These are phyloP conservation scores for Hibiscus syriacus DNA, from an alignment of 345 rosid species.

Conservation along the genomic window DNA sequence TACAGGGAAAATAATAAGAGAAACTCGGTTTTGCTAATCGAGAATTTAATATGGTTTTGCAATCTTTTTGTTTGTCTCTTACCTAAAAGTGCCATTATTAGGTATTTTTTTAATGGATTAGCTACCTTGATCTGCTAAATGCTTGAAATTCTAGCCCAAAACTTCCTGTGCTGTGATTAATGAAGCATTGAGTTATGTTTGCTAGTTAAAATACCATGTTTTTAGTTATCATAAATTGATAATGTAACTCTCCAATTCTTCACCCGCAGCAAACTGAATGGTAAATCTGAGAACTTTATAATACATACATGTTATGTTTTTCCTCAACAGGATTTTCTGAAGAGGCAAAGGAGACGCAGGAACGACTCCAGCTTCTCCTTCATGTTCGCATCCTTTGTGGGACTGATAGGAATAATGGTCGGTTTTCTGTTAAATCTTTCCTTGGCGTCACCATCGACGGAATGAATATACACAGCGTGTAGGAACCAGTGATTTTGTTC, in stretches of 20 bases:
- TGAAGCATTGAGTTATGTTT: too few relatives aligned
- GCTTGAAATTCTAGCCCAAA: too few relatives aligned
- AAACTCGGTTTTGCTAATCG: not conserved
- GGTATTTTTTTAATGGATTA: not conserved
- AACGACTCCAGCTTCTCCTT: constrained; percentile 51
- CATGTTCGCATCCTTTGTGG: constrained; percentile 66
- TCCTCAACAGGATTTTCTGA: constrained; percentile 49
- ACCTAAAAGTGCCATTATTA: not conserved
- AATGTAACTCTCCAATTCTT: not conserved
- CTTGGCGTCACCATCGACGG: constrained; percentile 26
- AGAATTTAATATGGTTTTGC: not conserved
- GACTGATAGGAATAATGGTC: constrained; percentile 65
- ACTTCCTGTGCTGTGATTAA: too few relatives aligned
- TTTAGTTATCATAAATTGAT: too few relatives aligned
- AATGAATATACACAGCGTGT: constrained; percentile 8
- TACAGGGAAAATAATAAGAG: not conserved
- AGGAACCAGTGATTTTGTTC: constrained; percentile 2
- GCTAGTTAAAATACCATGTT: too few relatives aligned
- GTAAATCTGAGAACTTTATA: not conserved
- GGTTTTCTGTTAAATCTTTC: constrained; percentile 71
- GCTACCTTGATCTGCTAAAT: too few relatives aligned
- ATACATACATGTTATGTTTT: not conserved
- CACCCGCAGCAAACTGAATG: not conserved
- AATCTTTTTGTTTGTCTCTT: not conserved
- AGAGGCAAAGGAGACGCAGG: constrained; percentile 54